Evolutionary conservation across 768 basidiomycete genomes (phyloP).

Genomic region (Tulasnella sp.): DNA sequence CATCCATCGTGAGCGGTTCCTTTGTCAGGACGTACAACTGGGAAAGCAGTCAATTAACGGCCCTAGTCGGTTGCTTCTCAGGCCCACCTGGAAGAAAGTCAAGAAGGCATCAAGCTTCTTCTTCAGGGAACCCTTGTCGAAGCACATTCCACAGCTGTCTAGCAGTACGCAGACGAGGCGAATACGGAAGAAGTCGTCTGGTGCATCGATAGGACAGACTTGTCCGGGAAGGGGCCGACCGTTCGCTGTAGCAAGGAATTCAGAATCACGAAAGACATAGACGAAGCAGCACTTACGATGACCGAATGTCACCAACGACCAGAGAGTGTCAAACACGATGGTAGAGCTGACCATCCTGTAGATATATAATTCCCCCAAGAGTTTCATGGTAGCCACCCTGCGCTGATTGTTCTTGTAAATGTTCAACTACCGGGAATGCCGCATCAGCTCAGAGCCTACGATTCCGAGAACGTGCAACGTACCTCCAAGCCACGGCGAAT

Average conservation of each 20-base stretch:
- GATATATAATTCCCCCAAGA: conserved; percentile 95
- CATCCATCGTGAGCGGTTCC: conserved; percentile 87
- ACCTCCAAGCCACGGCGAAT: conserved; percentile 80
- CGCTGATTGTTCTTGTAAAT: conserved; percentile 93
- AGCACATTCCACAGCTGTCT: conserved; percentile 96
- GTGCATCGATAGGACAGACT: conserved; percentile 74
- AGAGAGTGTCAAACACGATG: conserved; percentile 88
- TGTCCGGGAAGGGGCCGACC: conserved; percentile 81
- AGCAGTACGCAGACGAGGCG: conserved; percentile 87
- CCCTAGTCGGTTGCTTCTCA: conserved; percentile 2
- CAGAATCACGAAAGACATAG: conserved; percentile 28
- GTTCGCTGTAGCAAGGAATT: conserved; percentile 56
- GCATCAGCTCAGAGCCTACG: background rate
- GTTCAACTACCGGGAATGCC: conserved; percentile 53
- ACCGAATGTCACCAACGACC: conserved; percentile 92
- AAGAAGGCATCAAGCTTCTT: conserved; percentile 92
- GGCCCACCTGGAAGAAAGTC: conserved; percentile 71
- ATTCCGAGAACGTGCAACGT: background rate
- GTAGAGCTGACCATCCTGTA: conserved; percentile 86
- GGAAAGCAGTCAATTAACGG: conserved; percentile 37
- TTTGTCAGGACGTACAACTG: conserved; percentile 88
- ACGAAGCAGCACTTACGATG: conserved; percentile 64
- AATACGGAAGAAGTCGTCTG: conserved; percentile 94
- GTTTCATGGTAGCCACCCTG: conserved; percentile 86
- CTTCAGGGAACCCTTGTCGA: conserved; percentile 88